Evolutionary conservation across 805 yeast species (phyloP), one percentile per base, ranked within the genome.

Genomic region (Ogataea trehaloabstinens): DNA sequence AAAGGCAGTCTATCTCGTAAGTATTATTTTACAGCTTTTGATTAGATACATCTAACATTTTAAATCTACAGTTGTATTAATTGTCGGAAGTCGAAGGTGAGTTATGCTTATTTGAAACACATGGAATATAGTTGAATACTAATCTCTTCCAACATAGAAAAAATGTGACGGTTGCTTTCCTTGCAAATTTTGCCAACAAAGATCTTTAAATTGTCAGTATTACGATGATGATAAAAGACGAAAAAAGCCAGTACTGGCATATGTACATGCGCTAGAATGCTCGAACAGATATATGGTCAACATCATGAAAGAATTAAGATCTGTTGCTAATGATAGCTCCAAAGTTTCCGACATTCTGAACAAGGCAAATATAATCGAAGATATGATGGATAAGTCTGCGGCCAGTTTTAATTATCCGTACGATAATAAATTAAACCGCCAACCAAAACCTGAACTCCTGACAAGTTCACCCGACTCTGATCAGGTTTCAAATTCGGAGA

Each of bases 401-500:
- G 27, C 35, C 6, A 19, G 24, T 6, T n/a, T n/a, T n/a, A n/a
- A n/a, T n/a, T n/a, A n/a, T n/a, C n/a, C n/a, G n/a, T n/a, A n/a
- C n/a, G n/a, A n/a, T n/a, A n/a, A n/a, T n/a, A n/a, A n/a, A n/a
- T n/a, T n/a, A 27, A 40, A 16, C 39, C 39, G 3, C 13, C 32
- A 5, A 30, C 35, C 24, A 20, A 25, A 3, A 27, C 16, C 29
- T 38, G 25, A 7, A 20, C 18, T 4, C 19, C 12, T 4, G 4
- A 24, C n/a, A n/a, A 13, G 30, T 27, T 12, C 6, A 13, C 19
- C 3, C 8, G 18, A 2, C 34, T 31, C 17, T 6, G 41, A 10
- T 27, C n/a, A 37, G 24, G 34, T 17, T 6, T 16, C 37, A 12
- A 31, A 19, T 19, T 24, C 75, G 69, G n/a, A n/a, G n/a, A n/a